phyloP scores from a whole-genome alignment of 768 basidiomycete species.

The Calocybe gangraenosa region DNA sequence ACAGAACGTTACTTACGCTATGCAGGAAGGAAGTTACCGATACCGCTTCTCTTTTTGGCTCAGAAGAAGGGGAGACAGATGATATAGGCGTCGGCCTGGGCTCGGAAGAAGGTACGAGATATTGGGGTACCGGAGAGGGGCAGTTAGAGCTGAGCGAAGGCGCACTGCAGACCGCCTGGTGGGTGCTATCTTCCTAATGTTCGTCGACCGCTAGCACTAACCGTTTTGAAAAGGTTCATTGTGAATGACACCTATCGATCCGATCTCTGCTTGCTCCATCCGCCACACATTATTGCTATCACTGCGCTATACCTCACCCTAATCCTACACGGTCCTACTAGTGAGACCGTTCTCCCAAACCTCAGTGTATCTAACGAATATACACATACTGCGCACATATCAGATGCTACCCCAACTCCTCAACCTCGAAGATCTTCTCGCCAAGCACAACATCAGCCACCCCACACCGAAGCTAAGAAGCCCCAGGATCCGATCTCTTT shows the following conservation, averaged over 20 bases:
- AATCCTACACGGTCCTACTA: constrained; percentile 61
- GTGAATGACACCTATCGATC: constrained; percentile 96
- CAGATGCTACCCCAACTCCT: constrained; percentile 21
- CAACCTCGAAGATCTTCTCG: constrained; percentile 55
- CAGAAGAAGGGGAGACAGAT: constrained; percentile 53
- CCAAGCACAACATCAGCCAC: constrained; percentile 26
- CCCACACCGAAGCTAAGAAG: constrained; percentile 30
- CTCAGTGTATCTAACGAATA: constrained; percentile 19
- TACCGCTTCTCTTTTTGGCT: constrained; percentile 33
- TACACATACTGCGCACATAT: constrained; percentile 4
- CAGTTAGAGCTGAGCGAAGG: constrained; percentile 71
- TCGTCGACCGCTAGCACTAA: neutral
- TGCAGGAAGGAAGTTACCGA: constrained; percentile 55
- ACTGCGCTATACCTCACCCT: constrained; percentile 89
- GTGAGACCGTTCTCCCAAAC: constrained; percentile 34
- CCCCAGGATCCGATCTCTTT: constrained; percentile 74
- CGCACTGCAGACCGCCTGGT: constrained; percentile 92
- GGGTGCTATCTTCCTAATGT: constrained; percentile 19
- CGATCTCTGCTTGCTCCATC: constrained; percentile 89
- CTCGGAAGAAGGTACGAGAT: constrained; percentile 53
- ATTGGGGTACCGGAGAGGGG: constrained; percentile 80
- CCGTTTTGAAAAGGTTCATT: constrained; percentile 63
- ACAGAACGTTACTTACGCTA: constrained; percentile 79
- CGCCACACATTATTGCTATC: constrained; percentile 92
- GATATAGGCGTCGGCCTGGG: constrained; percentile 47